Evolutionary conservation across 2,329 filamentous ascomycete genomes (phyloP).

Genomic region (Aspergillus pseudonomiae): DNA sequence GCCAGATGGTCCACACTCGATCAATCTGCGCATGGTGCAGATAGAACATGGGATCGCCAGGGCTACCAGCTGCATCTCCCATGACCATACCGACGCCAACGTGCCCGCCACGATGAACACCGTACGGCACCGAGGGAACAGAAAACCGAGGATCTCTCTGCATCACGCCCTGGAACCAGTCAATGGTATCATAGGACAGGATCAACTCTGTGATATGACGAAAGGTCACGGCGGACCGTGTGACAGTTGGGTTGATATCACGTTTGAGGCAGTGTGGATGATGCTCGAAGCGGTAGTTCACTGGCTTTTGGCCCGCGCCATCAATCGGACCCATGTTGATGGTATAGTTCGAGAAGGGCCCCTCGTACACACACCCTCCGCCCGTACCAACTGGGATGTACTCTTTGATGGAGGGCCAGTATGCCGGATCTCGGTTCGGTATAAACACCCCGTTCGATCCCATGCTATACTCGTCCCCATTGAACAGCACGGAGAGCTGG

Average conservation of each 20-base stretch:
- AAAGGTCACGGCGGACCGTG: not conserved
- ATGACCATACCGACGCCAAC: slow-evolving; percentile 4
- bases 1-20: slow-evolving; percentile 14
- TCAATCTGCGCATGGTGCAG: slow-evolving; percentile 19
- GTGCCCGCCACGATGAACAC: slow-evolving; percentile 10
- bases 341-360: slow-evolving; percentile 12
- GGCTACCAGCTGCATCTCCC: slow-evolving; percentile 10
- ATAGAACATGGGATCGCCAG: slow-evolving; percentile 14
- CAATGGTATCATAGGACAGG: slow-evolving; percentile 9
- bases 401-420: not conserved
- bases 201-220: slow-evolving; percentile 7
- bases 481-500: slow-evolving; percentile 5
- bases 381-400: not conserved
- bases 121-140: not conserved
- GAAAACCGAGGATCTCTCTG: not conserved
- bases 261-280: slow-evolving; percentile 12
- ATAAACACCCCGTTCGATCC: slow-evolving; percentile 5
- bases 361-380: slow-evolving; percentile 10
- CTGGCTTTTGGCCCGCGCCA: not conserved
- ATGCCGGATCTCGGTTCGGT: not conserved
- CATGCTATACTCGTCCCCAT: slow-evolving; percentile 8
- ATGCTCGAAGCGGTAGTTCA: slow-evolving; percentile 7
- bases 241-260: slow-evolving; percentile 3
- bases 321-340: slow-evolving; percentile 10
- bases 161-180: slow-evolving; percentile 9